Conservation (phyloP, 257 asterid genomes). For the Parsonsia alboflavescens region DNA sequence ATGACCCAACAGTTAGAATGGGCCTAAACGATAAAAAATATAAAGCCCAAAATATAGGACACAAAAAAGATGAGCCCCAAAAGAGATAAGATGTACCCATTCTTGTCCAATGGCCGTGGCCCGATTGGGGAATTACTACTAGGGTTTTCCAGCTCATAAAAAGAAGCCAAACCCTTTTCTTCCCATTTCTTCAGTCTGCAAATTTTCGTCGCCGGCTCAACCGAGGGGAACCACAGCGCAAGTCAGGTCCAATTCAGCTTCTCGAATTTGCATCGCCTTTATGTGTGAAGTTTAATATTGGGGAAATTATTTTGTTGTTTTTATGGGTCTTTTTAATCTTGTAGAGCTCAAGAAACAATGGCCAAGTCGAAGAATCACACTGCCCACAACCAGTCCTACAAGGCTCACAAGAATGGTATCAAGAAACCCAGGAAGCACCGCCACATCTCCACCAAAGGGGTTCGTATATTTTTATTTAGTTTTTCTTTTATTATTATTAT, state of each 20-base stretch:
- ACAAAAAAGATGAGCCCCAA: too few relatives aligned
- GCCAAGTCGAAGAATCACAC: constrained; percentile 96
- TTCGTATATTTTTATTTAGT: constrained; percentile 14
- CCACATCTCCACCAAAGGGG: constrained; percentile 83
- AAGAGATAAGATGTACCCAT: too few relatives aligned
- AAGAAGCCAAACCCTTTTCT: neutral
- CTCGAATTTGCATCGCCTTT: neutral
- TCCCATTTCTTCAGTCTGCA: neutral
- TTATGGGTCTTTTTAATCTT: neutral
- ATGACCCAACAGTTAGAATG: neutral
- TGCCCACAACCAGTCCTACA: constrained; percentile 82
- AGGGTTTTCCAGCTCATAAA: constrained; percentile 9
- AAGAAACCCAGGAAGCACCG: constrained; percentile 79
- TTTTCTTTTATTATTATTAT: neutral
- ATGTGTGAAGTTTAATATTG: neutral
- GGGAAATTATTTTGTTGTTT: neutral
- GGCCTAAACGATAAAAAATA: neutral
- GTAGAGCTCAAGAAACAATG: constrained; percentile 34
- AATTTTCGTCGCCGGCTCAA: constrained; percentile 3
- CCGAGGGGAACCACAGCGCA: neutral
- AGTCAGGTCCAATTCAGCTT: neutral
- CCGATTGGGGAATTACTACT: neutral
- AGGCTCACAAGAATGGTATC: constrained; percentile 87
- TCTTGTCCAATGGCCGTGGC: neutral
- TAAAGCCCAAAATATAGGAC: too few relatives aligned